These are phyloP conservation scores for Ascochyta rabiei DNA, from an alignment of 2,329 filamentous ascomycete genomes.

Conservation along the genomic window DNA sequence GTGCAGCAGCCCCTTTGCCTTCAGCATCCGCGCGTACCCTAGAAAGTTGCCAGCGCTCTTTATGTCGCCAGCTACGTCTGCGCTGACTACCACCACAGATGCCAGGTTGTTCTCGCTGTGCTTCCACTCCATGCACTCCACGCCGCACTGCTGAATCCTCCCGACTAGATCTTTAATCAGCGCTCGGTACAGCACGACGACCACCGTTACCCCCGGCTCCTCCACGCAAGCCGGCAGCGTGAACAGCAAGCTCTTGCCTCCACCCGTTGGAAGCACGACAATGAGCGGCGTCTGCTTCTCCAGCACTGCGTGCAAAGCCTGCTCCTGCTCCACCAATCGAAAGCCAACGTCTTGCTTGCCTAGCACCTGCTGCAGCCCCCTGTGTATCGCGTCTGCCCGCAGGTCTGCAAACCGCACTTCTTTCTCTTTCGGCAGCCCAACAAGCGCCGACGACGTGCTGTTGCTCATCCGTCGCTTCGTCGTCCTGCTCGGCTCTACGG, in stretches of 20 bases:
- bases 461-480: no score
- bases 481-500: neutral
- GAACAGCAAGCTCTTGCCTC: constrained; percentile 35
- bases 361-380: neutral
- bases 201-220: no score
- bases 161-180: no score
- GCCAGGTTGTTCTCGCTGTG: constrained; percentile 16
- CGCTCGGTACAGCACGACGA: no score
- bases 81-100: constrained; percentile 20
- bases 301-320: constrained; percentile 18
- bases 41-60: constrained; percentile 20
- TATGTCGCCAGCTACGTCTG: constrained; percentile 15
- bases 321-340: constrained; percentile 17
- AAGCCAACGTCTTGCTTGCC: constrained; percentile 13
- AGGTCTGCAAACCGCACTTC: no score
- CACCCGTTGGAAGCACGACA: constrained; percentile 24
- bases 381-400: neutral
- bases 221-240: constrained; percentile 12
- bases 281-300: constrained; percentile 21
- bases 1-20: no score
- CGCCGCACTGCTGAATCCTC: neutral
- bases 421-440: no score
- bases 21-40: no score
- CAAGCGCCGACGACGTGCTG: no score
- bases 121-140: constrained; percentile 20